phyloP scores from a whole-genome alignment of 345 rosid species.

The Populus tremula region DNA sequence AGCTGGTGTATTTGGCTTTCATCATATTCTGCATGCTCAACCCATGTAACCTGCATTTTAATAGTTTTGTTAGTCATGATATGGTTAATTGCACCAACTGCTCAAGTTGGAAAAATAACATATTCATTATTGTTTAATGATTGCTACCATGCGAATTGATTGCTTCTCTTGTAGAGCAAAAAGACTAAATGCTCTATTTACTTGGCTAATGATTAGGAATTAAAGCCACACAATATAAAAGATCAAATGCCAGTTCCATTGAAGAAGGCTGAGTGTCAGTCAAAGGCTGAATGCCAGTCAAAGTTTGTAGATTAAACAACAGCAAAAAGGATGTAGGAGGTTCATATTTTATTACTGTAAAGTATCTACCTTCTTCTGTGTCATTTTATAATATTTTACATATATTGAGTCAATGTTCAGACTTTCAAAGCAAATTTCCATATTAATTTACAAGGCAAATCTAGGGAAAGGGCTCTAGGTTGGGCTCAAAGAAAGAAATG shows the following conservation, averaged over 20 bases:
- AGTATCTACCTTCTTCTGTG: not conserved
- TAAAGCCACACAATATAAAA: not conserved
- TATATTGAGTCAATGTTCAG: not conserved
- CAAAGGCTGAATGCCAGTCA: not conserved
- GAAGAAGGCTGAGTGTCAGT: not conserved
- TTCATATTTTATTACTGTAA: not conserved
- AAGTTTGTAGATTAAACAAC: not conserved
- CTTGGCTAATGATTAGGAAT: not conserved
- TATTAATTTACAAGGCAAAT: constrained; percentile 20
- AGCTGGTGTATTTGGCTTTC: constrained; percentile 69
- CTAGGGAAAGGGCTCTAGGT: constrained; percentile 29
- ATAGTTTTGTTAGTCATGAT: not conserved
- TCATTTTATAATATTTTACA: not conserved
- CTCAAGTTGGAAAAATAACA: not conserved
- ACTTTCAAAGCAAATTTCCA: not conserved
- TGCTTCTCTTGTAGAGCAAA: not conserved
- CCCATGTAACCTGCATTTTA: constrained; percentile 83
- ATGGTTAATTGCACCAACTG: not conserved
- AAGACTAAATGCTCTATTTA: not conserved
- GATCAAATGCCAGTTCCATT: not conserved
- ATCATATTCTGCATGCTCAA: constrained; percentile 91
- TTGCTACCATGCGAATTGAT: not conserved
- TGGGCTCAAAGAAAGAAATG: constrained; percentile 41
- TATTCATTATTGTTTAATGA: not conserved
- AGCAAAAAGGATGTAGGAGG: not conserved